Evolutionary conservation across 2,329 filamentous ascomycete genomes (phyloP).

Genomic region (Xylariaceae sp.): DNA sequence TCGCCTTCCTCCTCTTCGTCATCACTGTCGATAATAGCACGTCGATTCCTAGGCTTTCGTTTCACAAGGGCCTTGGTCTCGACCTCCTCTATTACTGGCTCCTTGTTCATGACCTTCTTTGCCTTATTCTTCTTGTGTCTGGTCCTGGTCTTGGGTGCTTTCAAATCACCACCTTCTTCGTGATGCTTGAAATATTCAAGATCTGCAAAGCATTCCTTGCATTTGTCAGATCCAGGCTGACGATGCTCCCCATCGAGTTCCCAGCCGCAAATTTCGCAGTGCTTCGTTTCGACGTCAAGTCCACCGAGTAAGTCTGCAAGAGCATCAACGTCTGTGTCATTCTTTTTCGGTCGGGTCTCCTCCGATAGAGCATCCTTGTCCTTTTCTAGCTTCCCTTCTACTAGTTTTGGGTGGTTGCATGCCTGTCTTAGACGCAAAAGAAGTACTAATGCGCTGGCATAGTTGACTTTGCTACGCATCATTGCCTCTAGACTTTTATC

Average conservation of each 20-base stretch:
- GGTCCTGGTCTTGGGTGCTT: conserved; percentile 48
- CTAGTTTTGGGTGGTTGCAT: conserved; percentile 91
- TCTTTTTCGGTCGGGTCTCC: conserved; percentile 59
- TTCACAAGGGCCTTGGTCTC: conserved; percentile 40
- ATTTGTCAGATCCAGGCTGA: conserved; percentile 57
- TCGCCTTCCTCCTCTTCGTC: conserved; percentile 73
- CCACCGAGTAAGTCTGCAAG: conserved; percentile 87
- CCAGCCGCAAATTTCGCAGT: conserved; percentile 83
- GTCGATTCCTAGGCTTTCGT: conserved; percentile 46
- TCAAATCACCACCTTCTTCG: conserved; percentile 49
- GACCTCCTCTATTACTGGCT: conserved; percentile 41
- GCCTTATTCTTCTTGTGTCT: conserved; percentile 45
- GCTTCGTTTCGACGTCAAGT: conserved; percentile 77
- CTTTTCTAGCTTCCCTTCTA: conserved; percentile 82
- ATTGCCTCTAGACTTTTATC: conserved; percentile 87
- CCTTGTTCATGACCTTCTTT: conserved; percentile 33
- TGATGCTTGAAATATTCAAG: conserved; percentile 67
- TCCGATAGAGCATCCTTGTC: conserved; percentile 85
- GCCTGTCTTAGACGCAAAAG: conserved; percentile 90
- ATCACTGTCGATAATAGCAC: conserved; percentile 57
- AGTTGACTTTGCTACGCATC: conserved; percentile 85
- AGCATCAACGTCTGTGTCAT: conserved; percentile 74
- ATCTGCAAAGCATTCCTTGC: conserved; percentile 77
- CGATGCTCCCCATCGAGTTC: conserved; percentile 62
- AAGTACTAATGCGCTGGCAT: conserved; percentile 91